Base-by-base conservation (phyloP, 2,329 filamentous ascomycete genomes). In the Fusarium annulatum region DNA sequence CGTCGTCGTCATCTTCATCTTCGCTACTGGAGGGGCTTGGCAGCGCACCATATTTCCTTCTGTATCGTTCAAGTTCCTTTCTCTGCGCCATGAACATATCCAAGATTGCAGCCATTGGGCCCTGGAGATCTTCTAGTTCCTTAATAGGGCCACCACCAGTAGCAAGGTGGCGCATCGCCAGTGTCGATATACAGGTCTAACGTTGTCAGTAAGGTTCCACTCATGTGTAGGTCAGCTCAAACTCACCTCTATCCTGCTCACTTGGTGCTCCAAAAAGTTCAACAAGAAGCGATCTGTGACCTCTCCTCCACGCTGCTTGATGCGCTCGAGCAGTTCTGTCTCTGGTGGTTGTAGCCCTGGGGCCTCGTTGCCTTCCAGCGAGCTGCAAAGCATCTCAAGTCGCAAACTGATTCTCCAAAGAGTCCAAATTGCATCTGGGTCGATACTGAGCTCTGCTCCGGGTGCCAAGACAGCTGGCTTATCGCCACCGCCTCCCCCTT, bases 201-300 rank as follows among this genome's bases (percentile, higher is more conserved):
- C 15, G 21, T 45, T 19, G 68, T 82, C 75, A 82, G 77, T 55
- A 52, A 61, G 57, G 30, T 28, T n/a, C 33, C 55, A 19, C 15
- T 46, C 19, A 51, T 26, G 16, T 9, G 15, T 41, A 23, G 19
- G 91, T 83, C 86, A 96, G 94, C 90, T 98, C 95, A 41, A 64
- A 58, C 92, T 83, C 86, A 97, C 95, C 91, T 99, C 96, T 81
- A 99, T 97, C 79, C 96, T 91, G 81, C 93, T 95, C 76, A 99
- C 93, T 87, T 98, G 95, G 80, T 98, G 95, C 81, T 97, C 95
- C 81, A 98, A 89, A 79, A 99, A 94, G 79, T 94, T 95, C 63
- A 97, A 84, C 82, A 98, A 85, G 82, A 97, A 96, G 60, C 90
- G 88, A 85, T 98, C 96, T 34, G 95, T 94, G 61, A 98, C 90